These are phyloP conservation scores for Leccinum angustisporum DNA, from an alignment of 1,284 basidiomycete genomes.

Conservation along the genomic window DNA sequence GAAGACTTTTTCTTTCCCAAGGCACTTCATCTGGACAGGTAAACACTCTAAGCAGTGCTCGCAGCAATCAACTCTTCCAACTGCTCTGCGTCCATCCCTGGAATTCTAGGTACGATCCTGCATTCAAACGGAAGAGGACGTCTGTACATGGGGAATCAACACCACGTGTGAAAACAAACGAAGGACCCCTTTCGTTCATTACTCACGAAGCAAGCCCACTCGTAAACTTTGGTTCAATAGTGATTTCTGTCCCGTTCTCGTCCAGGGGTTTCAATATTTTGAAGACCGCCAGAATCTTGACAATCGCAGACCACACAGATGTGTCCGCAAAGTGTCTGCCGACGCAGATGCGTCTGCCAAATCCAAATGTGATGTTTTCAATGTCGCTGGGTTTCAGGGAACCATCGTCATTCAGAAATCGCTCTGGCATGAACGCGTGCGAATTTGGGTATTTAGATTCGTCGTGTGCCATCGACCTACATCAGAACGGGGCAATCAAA, in stretches of 20 bases:
- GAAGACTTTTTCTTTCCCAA: neutral
- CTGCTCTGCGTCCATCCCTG: constrained; percentile 8
- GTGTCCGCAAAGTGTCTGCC: constrained; percentile 21
- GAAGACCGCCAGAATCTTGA: constrained; percentile 15
- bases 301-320: constrained; percentile 20
- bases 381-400: constrained; percentile 19
- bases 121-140: constrained; percentile 20
- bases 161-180: neutral
- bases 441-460: constrained; percentile 17
- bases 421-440: constrained; percentile 15
- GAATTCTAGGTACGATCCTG: constrained; percentile 14
- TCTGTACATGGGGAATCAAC: constrained; percentile 6
- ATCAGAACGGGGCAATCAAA: neutral
- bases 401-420: constrained; percentile 21
- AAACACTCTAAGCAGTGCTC: neutral
- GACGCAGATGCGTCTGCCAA: constrained; percentile 21
- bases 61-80: constrained; percentile 14
- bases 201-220: constrained; percentile 12
- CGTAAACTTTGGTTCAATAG: constrained; percentile 12
- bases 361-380: constrained; percentile 20
- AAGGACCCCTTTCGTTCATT: neutral
- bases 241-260: constrained; percentile 8
- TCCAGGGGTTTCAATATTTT: constrained; percentile 8
- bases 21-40: neutral
- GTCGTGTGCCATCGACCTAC: constrained; percentile 25